Evolutionary conservation across 495 filamentous ascomycete genomes (phyloP).

Genomic region (Niebla homalea): DNA sequence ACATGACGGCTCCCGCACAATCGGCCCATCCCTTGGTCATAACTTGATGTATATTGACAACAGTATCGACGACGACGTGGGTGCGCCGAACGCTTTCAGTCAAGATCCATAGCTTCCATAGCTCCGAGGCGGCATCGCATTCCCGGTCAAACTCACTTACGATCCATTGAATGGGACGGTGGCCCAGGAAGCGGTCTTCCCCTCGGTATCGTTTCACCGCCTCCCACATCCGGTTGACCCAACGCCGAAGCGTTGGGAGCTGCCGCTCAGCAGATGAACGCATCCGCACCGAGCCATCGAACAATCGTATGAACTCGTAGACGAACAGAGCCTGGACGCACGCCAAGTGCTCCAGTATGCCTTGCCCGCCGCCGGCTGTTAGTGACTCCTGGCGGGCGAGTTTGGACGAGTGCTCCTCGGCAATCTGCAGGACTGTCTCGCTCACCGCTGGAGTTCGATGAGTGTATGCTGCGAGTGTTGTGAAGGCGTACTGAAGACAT

Average conservation of each 20-base stretch:
- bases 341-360: conserved; percentile 17
- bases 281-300: conserved; percentile 13
- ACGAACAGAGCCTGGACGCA: conserved; percentile 26
- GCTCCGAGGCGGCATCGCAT: background rate
- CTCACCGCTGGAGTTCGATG: conserved; percentile 9
- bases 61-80: background rate
- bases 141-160: background rate
- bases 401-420: conserved; percentile 14
- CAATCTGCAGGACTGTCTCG: conserved; percentile 17
- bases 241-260: background rate
- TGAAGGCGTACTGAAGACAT: conserved; percentile 21
- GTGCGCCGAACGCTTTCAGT: conserved; percentile 2
- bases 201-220: background rate
- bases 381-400: background rate
- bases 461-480: conserved; percentile 19
- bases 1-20: background rate
- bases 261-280: conserved; percentile 1
- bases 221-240: background rate
- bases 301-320: conserved; percentile 25
- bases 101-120: background rate
- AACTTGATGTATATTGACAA: background rate
- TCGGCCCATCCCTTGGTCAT: background rate
- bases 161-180: background rate
- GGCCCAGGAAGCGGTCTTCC: background rate
- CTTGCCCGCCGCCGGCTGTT: background rate